Evolutionary conservation across 345 rosid genomes (phyloP).

Genomic region (Arabidopsis suecica): DNA sequence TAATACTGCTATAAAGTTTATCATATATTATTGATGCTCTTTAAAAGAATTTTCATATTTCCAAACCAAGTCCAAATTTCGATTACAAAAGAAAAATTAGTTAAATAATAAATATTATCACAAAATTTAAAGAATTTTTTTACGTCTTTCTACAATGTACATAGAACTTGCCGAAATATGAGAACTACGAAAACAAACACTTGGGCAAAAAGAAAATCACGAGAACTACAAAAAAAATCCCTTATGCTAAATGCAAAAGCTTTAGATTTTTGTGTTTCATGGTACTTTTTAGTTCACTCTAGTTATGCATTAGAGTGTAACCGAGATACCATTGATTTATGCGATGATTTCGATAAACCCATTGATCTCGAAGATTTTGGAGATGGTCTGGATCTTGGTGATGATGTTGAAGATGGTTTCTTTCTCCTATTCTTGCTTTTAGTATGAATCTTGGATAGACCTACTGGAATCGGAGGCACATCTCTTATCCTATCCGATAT

Average conservation of each 20-base stretch:
- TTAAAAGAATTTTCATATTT: neutral
- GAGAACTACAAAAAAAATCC: constrained; percentile 7
- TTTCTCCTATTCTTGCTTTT: constrained; percentile 40
- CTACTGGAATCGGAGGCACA: constrained; percentile 36
- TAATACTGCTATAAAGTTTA: neutral
- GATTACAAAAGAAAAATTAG: neutral
- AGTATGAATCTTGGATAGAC: constrained; percentile 28
- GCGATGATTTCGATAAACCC: constrained; percentile 30
- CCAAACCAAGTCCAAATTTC: neutral
- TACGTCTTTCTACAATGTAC: constrained; percentile 23
- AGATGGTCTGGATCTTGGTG: constrained; percentile 45
- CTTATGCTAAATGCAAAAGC: constrained; percentile 9
- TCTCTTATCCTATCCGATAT: constrained; percentile 35
- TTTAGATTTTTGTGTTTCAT: neutral
- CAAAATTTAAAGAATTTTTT: neutral
- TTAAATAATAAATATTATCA: neutral
- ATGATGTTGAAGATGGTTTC: constrained; percentile 40
- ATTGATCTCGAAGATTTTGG: constrained; percentile 38
- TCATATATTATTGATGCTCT: neutral
- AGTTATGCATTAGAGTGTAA: constrained; percentile 39
- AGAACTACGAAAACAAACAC: constrained; percentile 20
- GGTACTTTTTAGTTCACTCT: neutral
- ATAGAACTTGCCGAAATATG: neutral
- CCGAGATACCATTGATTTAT: constrained; percentile 34
- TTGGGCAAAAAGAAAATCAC: constrained; percentile 17